phyloP scores from a whole-genome alignment of 2,329 filamentous ascomycete species.

The Exserohilum turcica region DNA sequence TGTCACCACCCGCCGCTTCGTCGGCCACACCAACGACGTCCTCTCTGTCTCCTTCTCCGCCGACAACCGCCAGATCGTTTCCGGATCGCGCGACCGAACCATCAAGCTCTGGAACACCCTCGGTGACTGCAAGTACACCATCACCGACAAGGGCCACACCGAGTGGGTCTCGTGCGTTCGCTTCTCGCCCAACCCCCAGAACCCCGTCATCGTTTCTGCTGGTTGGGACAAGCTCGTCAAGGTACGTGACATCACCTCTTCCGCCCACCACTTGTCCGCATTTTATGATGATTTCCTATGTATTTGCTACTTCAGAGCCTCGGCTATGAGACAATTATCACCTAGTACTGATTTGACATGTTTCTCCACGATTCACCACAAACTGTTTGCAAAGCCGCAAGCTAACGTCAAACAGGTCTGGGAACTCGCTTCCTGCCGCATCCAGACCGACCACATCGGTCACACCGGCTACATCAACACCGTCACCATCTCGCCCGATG shows the following conservation, averaged over 20 bases:
- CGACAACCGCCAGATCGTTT: conserved; percentile 99
- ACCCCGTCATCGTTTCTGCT: conserved; percentile 98
- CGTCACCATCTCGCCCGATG: conserved; percentile 99
- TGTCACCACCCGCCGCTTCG: conserved; percentile 96
- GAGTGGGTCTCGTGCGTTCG: conserved; percentile 99
- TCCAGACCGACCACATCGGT: conserved; percentile 99
- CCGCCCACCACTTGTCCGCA: background rate
- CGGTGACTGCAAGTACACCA: conserved; percentile 99
- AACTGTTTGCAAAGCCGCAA: conserved; percentile 5
- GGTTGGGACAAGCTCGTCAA: conserved; percentile 99
- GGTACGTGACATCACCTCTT: conserved; percentile 66
- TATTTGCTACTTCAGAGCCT: conserved; percentile 99
- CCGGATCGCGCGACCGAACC: conserved; percentile 94
- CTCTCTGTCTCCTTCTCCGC: conserved; percentile 99
- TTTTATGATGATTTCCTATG: conserved; percentile 89
- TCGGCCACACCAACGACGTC: conserved; percentile 99
- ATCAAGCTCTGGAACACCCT: conserved; percentile 99
- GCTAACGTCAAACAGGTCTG: conserved; percentile 73
- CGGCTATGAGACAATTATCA: conserved; percentile 98
- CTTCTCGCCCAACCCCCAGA: conserved; percentile 99
- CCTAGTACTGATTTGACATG: conserved; percentile 73
- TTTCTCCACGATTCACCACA: background rate
- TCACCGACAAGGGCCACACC: conserved; percentile 99
- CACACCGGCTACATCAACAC: conserved; percentile 99
- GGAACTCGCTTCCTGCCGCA: conserved; percentile 98